Percentiles rank a stretch among this genome's conserved stretches.
phyloP scores from a whole-genome alignment of 495 filamentous ascomycete species.

The Penicillium fimorum region DNA sequence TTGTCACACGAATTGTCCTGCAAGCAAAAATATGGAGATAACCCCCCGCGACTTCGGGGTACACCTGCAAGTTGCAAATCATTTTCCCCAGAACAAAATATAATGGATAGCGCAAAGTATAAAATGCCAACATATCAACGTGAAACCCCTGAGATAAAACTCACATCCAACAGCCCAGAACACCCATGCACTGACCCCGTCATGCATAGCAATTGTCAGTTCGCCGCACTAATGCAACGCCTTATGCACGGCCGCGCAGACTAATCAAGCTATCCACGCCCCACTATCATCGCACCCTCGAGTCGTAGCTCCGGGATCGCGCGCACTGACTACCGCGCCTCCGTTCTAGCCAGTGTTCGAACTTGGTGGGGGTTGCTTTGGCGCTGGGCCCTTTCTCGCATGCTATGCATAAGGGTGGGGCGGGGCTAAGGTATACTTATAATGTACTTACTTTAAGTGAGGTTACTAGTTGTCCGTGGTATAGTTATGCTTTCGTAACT shows the following conservation, averaged over 20 bases:
- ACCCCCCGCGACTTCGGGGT: slow-evolving; percentile 11
- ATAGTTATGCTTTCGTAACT: background rate
- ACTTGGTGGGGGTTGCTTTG: slow-evolving; percentile 8
- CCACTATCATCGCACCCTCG: slow-evolving; percentile 20
- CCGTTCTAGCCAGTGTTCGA: slow-evolving; percentile 24
- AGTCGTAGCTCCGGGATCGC: slow-evolving; percentile 21
- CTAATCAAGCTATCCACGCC: slow-evolving; percentile 16
- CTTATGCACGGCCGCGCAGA: slow-evolving; percentile 23
- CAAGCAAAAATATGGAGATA: slow-evolving; percentile 1
- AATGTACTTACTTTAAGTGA: background rate
- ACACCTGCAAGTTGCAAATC: slow-evolving; percentile 15
- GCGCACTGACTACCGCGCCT: slow-evolving; percentile 30
- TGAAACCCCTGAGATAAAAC: slow-evolving; percentile 19
- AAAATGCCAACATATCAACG: background rate
- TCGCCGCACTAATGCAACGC: slow-evolving; percentile 30
- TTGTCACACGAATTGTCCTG: background rate
- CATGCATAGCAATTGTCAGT: slow-evolving; percentile 27
- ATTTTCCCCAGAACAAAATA: slow-evolving; percentile 9
- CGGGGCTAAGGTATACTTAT: background rate
- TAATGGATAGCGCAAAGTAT: background rate
- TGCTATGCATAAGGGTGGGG: slow-evolving; percentile 18
- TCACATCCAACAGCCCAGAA: slow-evolving; percentile 6
- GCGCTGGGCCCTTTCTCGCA: slow-evolving; percentile 1
- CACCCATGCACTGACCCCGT: slow-evolving; percentile 26
- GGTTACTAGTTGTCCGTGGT: background rate